Base-by-base conservation (phyloP, 768 basidiomycete genomes). In the Chalciporus pseudorubinellus region DNA sequence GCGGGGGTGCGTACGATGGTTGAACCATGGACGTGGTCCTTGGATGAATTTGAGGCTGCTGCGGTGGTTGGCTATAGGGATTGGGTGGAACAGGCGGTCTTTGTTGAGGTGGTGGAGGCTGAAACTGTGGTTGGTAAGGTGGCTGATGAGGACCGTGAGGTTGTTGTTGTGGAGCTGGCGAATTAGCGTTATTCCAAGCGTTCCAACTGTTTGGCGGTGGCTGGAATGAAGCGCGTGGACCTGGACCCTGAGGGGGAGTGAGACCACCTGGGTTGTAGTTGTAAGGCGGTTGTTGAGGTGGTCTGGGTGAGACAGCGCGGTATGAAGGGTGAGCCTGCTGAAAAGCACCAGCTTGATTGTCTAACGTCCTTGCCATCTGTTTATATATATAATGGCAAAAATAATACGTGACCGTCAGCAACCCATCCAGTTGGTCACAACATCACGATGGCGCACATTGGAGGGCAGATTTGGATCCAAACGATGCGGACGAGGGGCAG, bases 401-500 rank as follows among this genome's bases (percentile, higher is more conserved):
- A 58, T 49, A 41, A 56, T n/a, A 36, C 34, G 10, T 8, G 53
- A 51, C 58, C 39, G 55, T 62, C 50, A 50, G 53, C 48, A 29
- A 50, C 44, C 36, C 24, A 50, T 41, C 45, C 43, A 44, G 49
- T 52, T 46, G 42, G 53, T 54, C 55, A 54, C 16, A 21, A 45
- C 38, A 53, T 36, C 59, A 48, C 47, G 57, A n/a, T 48, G n/a
- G 74, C 79, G 64, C 63, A 85, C 87, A 61, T 85, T 84, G 28
- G 78, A 75, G 18, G 85, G 82, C 1, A 87, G 64, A 54, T 73
- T 74, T 10, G 82, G 82, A 58, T 84, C 80, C 12, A 84, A 50
- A 34, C 80, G 77, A 58, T 85, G 82, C 0, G 87, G 85, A 11
- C 82, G 74, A 5, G 87, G 87, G 0, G 87, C 87, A 3, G 77